These are phyloP conservation scores for Mortierella sp. DNA, from an alignment of 371 early-diverging fungal species.

Conservation along the genomic window DNA sequence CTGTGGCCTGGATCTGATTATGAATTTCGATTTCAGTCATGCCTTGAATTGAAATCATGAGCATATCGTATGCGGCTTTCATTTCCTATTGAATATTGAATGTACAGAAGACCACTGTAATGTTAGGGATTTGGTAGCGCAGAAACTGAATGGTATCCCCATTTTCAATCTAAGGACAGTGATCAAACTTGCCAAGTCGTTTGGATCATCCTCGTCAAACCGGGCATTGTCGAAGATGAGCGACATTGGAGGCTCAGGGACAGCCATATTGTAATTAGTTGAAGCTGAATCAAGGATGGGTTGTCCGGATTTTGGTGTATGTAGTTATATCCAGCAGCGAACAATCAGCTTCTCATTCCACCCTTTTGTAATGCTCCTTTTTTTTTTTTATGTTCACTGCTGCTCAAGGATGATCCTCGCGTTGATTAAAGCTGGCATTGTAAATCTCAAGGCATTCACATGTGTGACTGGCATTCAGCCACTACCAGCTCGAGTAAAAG, in stretches of 20 bases:
- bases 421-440: not conserved
- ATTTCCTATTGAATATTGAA: constrained; percentile 62
- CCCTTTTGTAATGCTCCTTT: not conserved
- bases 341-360: constrained; percentile 13
- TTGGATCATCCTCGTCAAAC: constrained; percentile 59
- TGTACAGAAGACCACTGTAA: not conserved
- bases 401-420: not conserved
- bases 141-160: not conserved
- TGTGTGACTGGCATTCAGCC: constrained; percentile 1
- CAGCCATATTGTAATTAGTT: constrained; percentile 30
- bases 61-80: constrained; percentile 57
- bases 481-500: not conserved
- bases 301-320: not conserved
- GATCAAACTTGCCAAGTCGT: constrained; percentile 56
- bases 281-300: not conserved
- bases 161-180: not conserved
- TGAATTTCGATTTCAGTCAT: constrained; percentile 76
- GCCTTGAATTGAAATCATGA: constrained; percentile 60
- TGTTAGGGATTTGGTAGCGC: not conserved
- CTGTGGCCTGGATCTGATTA: constrained; percentile 72
- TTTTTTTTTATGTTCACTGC: not conserved
- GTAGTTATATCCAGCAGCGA: not conserved
- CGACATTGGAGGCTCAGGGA: constrained; percentile 42
- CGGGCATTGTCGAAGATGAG: constrained; percentile 61
- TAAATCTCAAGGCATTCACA: too few species aligned